Base-by-base conservation (phyloP, 768 basidiomycete species). In the Suillus alpinus region DNA sequence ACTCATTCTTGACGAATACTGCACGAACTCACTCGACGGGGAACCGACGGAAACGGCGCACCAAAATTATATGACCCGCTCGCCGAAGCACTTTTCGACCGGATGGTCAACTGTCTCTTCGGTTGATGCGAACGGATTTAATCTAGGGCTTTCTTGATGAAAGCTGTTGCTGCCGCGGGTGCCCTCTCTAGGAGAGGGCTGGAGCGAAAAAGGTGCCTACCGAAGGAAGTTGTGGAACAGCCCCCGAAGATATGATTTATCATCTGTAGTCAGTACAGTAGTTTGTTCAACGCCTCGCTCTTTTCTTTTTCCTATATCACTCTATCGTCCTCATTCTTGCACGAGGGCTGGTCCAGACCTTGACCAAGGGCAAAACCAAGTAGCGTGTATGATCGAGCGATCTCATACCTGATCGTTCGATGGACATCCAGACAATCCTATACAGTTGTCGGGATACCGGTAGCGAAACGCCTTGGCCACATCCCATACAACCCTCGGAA, bases 1-100 rank as follows among this genome's bases (percentile, higher is more conserved):
- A 70, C 58, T 53, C 60, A 73, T 75, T 76, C 73, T 76, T 71
- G 75, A 75, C 70, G 71, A 74, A 73, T 66, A 61, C 37, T 71
- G 55, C 16, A 75, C 63, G 69, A 74, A 64, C 59, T 67, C 69
- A 69, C 56, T 55, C 71, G 59, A 73, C 63, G 63, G 71, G 71
- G 64, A 64, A 64, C 64, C 68, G 67, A 66, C 68, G 71, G 63
- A 56, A 57, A 59, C 58, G 60, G 60, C 43, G 29, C 60, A 59
- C 67, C 68, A 60, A 68, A 64, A 56, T 61, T 65, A 63, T 57
- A 63, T 63, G 29, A 56, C 64, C 67, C 67, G 58, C 65, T 63
- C 65, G 52, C 37, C n/a, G 63, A 63, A 53, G 60, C 57, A 7
- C 34, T 16, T 41, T 23, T 60, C 6, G 32, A 59, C 36, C 39